Conservation (phyloP, 1,284 basidiomycete species). For the Pisolithus thermaeus region DNA sequence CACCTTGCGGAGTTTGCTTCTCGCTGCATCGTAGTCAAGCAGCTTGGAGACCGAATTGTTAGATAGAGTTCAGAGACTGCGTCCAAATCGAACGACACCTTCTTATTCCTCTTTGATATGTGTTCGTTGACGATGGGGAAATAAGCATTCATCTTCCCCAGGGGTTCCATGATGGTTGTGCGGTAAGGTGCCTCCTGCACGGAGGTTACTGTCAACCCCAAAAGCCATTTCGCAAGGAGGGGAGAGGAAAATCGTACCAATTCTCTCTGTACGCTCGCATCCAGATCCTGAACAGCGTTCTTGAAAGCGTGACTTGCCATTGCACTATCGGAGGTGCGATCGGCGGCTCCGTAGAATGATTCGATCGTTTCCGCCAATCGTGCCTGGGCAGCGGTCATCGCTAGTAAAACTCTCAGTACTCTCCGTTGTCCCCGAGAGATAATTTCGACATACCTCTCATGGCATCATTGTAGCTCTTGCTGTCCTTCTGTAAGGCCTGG, state of each 20-base stretch:
- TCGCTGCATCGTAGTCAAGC: constrained; percentile 91
- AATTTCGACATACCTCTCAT: constrained; percentile 66
- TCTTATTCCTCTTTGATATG: constrained; percentile 93
- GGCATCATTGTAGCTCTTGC: constrained; percentile 91
- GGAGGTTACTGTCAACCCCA: constrained; percentile 3
- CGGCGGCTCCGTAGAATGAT: constrained; percentile 86
- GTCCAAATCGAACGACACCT: constrained; percentile 47
- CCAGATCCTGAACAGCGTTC: constrained; percentile 90
- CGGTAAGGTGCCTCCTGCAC: constrained; percentile 87
- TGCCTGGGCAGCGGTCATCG: constrained; percentile 90
- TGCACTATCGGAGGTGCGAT: constrained; percentile 83
- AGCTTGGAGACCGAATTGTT: constrained; percentile 47
- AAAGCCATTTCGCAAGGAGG: not conserved
- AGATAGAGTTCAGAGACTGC: not conserved
- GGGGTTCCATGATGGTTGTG: constrained; percentile 90
- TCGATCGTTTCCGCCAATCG: constrained; percentile 93
- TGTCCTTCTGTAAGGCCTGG: constrained; percentile 88
- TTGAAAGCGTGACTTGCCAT: constrained; percentile 98
- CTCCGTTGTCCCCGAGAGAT: not conserved
- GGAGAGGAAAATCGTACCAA: constrained; percentile 45
- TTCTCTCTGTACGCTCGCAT: constrained; percentile 80
- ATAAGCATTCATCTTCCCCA: constrained; percentile 94
- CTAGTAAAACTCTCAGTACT: constrained; percentile 33
- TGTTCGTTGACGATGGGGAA: constrained; percentile 94
- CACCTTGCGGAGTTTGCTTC: constrained; percentile 84